Conservation (phyloP, 2,329 filamentous ascomycete genomes). For the Colletotrichum paranaense region DNA sequence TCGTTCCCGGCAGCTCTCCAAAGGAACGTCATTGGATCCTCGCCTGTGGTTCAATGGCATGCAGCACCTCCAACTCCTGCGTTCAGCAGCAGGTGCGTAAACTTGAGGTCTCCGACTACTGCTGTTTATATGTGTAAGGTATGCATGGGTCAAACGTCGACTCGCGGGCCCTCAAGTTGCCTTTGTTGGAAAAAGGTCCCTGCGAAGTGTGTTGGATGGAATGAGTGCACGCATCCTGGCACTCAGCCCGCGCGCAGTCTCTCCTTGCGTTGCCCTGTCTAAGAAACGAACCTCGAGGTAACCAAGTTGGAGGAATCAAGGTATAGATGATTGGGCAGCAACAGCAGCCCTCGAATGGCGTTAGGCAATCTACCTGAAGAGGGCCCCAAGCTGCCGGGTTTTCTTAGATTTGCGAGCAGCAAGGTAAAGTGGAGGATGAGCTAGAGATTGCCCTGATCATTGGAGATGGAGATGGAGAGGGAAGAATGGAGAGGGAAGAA, state of each 20-base stretch:
- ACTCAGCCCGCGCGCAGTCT: constrained; percentile 4
- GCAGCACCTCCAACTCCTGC: background rate
- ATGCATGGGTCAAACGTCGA: background rate
- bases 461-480: background rate
- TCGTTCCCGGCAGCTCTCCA: background rate
- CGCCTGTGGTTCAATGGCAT: background rate
- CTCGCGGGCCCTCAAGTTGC: background rate
- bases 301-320: background rate
- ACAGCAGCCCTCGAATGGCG: background rate
- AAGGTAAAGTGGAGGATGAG: background rate
- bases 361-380: background rate
- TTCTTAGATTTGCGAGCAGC: background rate
- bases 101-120: background rate
- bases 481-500: background rate
- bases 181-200: background rate
- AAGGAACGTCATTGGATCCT: background rate
- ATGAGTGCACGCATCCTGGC: constrained; percentile 17
- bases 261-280: background rate
- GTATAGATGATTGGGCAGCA: constrained; percentile 1
- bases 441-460: background rate
- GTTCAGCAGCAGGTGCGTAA: background rate
- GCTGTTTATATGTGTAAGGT: background rate
- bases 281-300: no score
- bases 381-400: constrained; percentile 10
- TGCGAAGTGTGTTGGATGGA: background rate